Base-by-base conservation (phyloP, 345 rosid species). In the Eucalyptus marginata region DNA sequence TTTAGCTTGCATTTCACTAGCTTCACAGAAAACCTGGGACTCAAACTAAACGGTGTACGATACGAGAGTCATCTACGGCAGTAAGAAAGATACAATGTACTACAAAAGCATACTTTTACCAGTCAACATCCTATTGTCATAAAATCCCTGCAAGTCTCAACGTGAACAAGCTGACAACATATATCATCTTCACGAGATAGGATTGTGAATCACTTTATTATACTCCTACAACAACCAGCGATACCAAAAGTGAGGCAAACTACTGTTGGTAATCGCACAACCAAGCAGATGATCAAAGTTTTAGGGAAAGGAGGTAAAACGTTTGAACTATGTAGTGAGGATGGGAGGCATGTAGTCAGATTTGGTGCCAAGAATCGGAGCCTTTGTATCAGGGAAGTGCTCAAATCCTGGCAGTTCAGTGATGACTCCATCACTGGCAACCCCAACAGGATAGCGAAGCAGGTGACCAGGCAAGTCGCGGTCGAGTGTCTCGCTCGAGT, bases 261-360 rank as follows among this genome's bases (percentile, higher is more conserved):
- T 20, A 36, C 15, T 40, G 15, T 76, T 18, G 2, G 83, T 0
- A 36, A 76, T 40, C 27, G 5, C 47, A 76, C 47, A 22, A 22
- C 3, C 47, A 40, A 40, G 47, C 43, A 20, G 47, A 40, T 76
- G 15, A 90, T 89, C 33, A 88, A 90, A 68, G 95, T 76, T 89
- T 87, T 86, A 54, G 52, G 59, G 52, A 29, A 81, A 47, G 22
- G 66, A 33, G 7, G 49, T 12, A 22, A 24, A 16, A 10, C 15
- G 33, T 68, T 88, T 22, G 29, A 22, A 33, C 90, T 90, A 97
- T 88, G 99, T 97, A 27, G 99, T 97, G 52, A 98, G 97, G 93
- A 97, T 97, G 33, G 99, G 99, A 36, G 99, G 99, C 89, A 98
- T 91, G 92, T 94, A 97, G 90, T 98, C 99, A 36, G 99, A 96